phyloP scores from a whole-genome alignment of 1,284 basidiomycete genomes.

The Ganoderma lucidum region DNA sequence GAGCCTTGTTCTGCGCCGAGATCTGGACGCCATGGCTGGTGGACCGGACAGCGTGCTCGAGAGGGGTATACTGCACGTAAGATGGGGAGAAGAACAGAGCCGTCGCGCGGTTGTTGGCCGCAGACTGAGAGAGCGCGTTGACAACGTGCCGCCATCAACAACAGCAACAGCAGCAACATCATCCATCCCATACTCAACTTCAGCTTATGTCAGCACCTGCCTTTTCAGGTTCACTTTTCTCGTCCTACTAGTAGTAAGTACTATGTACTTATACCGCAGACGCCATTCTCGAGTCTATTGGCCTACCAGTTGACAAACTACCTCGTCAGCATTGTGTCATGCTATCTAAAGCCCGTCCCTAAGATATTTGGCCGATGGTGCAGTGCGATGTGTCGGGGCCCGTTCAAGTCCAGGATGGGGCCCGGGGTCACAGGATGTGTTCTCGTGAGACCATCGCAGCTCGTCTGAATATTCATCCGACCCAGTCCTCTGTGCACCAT shows the following conservation, averaged over 20 bases:
- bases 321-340: background rate
- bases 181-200: conserved; percentile 14
- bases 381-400: conserved; percentile 19
- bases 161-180: conserved; percentile 14
- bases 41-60: conserved; percentile 27
- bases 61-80: conserved; percentile 37
- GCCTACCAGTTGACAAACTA: background rate
- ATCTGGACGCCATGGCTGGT: conserved; percentile 31
- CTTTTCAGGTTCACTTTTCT: conserved; percentile 5
- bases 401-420: conserved; percentile 20
- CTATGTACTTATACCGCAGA: too few species aligned
- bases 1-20: conserved; percentile 27
- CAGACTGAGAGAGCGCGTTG: conserved; percentile 23
- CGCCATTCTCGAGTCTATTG: too few species aligned
- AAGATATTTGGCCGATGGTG: conserved; percentile 1
- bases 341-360: background rate
- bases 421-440: conserved; percentile 26
- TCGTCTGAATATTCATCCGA: conserved; percentile 17
- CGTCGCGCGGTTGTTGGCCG: conserved; percentile 17
- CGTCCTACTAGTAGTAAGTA: background rate
- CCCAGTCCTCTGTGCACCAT: conserved; percentile 19
- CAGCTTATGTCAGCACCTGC: conserved; percentile 27
- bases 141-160: conserved; percentile 21
- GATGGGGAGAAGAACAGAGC: conserved; percentile 21
- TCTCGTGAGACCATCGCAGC: conserved; percentile 26